phyloP scores from a whole-genome alignment of 345 rosid genomes.

The Linum trigynum region DNA sequence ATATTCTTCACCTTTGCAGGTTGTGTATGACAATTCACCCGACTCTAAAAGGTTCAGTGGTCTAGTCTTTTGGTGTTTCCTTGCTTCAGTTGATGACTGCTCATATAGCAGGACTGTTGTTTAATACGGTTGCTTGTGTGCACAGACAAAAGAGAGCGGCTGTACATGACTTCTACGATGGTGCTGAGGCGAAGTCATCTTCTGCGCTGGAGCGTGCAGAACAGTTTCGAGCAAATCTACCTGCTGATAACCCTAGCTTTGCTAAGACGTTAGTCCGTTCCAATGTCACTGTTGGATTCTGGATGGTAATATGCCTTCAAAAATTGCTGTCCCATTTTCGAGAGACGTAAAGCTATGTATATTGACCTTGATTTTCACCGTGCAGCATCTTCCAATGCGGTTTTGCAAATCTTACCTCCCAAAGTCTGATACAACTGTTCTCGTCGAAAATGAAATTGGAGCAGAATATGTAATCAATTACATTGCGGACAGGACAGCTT shows the following conservation, averaged over 20 bases:
- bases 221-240: constrained; percentile 27
- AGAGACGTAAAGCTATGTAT: constrained; percentile 1
- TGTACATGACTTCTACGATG: constrained; percentile 18
- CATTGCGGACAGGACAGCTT: constrained; percentile 35
- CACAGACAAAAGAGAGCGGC: constrained; percentile 24
- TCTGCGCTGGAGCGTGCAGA: constrained; percentile 33
- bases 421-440: constrained; percentile 23
- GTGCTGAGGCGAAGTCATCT: constrained; percentile 16
- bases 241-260: constrained; percentile 31
- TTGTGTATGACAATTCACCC: constrained; percentile 14
- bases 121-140: background rate
- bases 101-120: background rate
- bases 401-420: constrained; percentile 42
- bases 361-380: constrained; percentile 3
- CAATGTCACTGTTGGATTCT: constrained; percentile 35
- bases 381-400: constrained; percentile 42
- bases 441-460: constrained; percentile 28
- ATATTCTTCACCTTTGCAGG: constrained; percentile 19
- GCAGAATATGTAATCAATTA: constrained; percentile 29
- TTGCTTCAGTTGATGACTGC: background rate
- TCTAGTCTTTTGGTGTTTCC: background rate
- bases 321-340: constrained; percentile 9
- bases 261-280: constrained; percentile 33
- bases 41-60: constrained; percentile 28
- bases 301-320: constrained; percentile 28